Conservation (phyloP, 176 grass and related monocot species). For the Musa troglodytarum region DNA sequence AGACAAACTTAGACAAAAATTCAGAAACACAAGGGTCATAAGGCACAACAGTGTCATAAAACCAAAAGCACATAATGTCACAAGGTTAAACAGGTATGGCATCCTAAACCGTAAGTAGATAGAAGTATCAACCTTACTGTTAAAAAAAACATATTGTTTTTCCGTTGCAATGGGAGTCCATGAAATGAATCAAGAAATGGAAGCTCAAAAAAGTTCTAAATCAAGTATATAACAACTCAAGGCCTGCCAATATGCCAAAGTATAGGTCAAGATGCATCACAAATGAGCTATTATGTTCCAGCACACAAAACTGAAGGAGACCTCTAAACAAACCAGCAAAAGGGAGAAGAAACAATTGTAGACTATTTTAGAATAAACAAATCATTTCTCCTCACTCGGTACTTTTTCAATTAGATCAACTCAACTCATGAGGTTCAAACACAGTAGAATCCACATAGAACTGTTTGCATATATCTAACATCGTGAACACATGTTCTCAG, state of each 20-base stretch:
- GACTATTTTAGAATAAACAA: background rate
- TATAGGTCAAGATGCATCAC: background rate
- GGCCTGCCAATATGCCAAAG: background rate
- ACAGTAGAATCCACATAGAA: background rate
- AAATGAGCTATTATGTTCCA: background rate
- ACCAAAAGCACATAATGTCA: background rate
- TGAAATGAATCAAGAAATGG: too few relatives aligned
- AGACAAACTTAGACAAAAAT: background rate
- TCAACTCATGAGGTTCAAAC: background rate
- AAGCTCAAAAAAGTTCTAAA: too few relatives aligned
- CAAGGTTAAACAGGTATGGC: too few relatives aligned
- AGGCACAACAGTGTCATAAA: background rate
- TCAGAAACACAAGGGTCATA: background rate
- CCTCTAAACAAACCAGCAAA: background rate
- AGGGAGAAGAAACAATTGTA: background rate
- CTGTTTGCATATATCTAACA: background rate
- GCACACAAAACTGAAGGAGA: background rate
- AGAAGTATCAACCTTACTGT: too few relatives aligned
- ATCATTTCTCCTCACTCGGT: background rate
- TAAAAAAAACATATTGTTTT: too few relatives aligned
- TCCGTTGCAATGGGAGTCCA: too few relatives aligned
- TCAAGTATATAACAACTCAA: too few relatives aligned
- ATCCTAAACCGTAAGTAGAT: too few relatives aligned
- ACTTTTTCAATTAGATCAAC: background rate
- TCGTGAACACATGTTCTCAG: background rate